These are phyloP conservation scores for Chlamydomonas schloesseri DNA, from an alignment of 139 green algal genomes.

Conservation along the genomic window DNA sequence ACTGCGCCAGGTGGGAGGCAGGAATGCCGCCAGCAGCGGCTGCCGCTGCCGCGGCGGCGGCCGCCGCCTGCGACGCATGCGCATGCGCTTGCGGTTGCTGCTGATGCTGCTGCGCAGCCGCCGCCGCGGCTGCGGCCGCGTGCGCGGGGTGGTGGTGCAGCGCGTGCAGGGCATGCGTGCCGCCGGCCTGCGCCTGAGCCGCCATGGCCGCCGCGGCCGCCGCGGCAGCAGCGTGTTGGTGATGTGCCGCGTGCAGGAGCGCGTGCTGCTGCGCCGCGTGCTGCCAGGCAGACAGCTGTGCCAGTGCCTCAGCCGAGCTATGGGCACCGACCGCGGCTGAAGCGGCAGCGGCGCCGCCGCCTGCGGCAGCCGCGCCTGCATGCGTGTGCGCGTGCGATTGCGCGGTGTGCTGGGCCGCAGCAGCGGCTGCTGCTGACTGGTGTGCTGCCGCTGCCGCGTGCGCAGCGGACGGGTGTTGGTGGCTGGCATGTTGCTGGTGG, in stretches of 20 bases:
- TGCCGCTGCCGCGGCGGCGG: not conserved
- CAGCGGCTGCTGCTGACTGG: too few species aligned
- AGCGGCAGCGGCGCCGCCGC: not conserved
- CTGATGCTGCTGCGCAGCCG: not conserved
- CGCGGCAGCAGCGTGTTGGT: not conserved
- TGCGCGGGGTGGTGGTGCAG: too few species aligned
- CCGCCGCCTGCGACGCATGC: not conserved
- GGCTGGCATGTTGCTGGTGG: not conserved
- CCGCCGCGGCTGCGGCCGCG: too few species aligned
- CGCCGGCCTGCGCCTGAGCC: not conserved
- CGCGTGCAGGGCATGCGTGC: too few species aligned
- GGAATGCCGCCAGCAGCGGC: not conserved
- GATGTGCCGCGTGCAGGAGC: not conserved
- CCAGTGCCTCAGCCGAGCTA: not conserved
- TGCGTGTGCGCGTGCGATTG: too few species aligned
- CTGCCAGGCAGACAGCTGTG: conserved; percentile 9
- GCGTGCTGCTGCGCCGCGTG: not conserved
- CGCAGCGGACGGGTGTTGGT: too few species aligned
- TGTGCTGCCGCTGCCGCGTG: too few species aligned
- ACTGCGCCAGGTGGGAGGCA: too few species aligned
- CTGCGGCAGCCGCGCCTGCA: too few species aligned
- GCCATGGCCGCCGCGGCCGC: too few species aligned
- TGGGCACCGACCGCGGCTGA: too few species aligned
- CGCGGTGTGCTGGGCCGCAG: not conserved
- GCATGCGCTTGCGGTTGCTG: too few species aligned